Evolutionary conservation across 2,329 filamentous ascomycete species (phyloP), one percentile per base, ranked within the genome.

Genomic region (Phialocephala subalpina): DNA sequence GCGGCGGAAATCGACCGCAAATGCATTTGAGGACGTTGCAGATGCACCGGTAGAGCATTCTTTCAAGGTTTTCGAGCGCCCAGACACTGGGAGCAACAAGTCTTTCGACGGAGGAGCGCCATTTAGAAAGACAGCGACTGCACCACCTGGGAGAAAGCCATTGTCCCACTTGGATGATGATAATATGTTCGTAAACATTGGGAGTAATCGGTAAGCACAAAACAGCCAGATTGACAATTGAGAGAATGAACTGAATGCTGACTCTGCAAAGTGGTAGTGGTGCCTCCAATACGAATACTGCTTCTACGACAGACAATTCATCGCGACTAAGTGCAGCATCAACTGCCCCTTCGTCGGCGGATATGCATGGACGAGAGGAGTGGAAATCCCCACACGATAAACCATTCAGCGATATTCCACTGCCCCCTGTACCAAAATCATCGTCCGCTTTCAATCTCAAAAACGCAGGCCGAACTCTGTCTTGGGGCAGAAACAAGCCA

Each of bases 41-140:
- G 67, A 72, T 49, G 66, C 36, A 25, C 67, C 72, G 29, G 61
- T 69, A 58, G 73, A 75, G 63, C 67, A 68, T 42, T 71, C 74
- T 27, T 78, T 78, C 67, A 76, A 76, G 58, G 76, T 78, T 22
- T 77, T 78, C 65, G 76, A 78, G 53, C 70, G 76, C 12, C 56
- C 72, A 33, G 73, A 73, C 33, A 56, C 57, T 22, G 66, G 47
- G 6, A 71, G 67, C 65, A 73, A 68, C 64, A 73, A 68, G 62
- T 75, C 74, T 7, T 77, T 77, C 58, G 76, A 77, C 67, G 74
- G 73, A 33, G 75, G 74, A 42, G 57, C 67, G 5, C 77, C 75
- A 58, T 70, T 76, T 65, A 65, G 63, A 2, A 73, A 72, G 60
- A 56, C 67, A 27, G 29, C 63, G 9, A 68, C 64, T 36, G 40